Evolutionary conservation across 176 grass and related monocot genomes (phyloP).

Genomic region (Aegilops longissima): DNA sequence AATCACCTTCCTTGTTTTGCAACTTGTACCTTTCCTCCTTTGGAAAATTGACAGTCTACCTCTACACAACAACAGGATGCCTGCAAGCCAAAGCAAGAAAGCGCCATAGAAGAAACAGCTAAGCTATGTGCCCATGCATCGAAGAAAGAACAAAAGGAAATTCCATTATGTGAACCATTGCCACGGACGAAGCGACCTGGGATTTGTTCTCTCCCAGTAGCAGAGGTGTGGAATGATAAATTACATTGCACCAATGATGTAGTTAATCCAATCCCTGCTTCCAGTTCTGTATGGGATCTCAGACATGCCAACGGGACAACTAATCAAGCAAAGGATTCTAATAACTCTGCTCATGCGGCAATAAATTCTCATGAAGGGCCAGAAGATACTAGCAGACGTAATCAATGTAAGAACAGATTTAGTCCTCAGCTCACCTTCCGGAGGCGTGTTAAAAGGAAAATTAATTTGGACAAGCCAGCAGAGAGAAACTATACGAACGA

Average conservation of each 20-base stretch:
- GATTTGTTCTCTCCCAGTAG: not conserved
- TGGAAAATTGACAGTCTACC: constrained; percentile 20
- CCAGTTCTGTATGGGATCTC: constrained; percentile 10
- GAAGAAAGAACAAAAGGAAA: not conserved
- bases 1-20: not conserved
- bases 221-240: not conserved
- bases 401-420: constrained; percentile 33
- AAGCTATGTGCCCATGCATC: constrained; percentile 1
- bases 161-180: constrained; percentile 5
- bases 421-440: constrained; percentile 34
- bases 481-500: constrained; percentile 17
- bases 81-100: constrained; percentile 9
- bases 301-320: not conserved
- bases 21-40: constrained; percentile 21
- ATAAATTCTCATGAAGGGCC: constrained; percentile 11
- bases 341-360: not conserved
- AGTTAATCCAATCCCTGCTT: constrained; percentile 25
- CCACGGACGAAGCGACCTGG: not conserved
- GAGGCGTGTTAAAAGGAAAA: constrained; percentile 41
- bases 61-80: constrained; percentile 18
- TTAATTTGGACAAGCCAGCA: no score
- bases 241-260: not conserved
- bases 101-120: constrained; percentile 25
- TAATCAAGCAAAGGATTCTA: constrained; percentile 13
- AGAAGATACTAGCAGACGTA: not conserved